phyloP scores from a whole-genome alignment of 1,284 basidiomycete species.

The Sanghuangporus baumii region DNA sequence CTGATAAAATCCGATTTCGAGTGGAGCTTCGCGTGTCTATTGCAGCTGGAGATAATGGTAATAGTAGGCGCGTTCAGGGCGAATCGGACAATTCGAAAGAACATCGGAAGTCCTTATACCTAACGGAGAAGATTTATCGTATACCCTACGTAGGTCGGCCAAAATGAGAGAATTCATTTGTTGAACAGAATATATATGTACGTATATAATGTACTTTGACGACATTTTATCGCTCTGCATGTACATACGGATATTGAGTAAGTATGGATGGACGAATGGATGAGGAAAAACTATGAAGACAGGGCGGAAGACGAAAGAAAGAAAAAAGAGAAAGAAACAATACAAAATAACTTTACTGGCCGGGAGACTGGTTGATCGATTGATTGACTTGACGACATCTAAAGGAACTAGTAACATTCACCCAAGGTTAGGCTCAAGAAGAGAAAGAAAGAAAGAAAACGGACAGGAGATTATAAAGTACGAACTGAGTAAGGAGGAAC shows the following conservation, averaged over 20 bases:
- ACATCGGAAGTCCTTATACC: background rate
- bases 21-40: background rate
- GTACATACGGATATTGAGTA: background rate
- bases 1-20: constrained; percentile 1
- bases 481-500: background rate
- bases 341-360: background rate
- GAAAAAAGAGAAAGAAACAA: background rate
- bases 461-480: background rate
- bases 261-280: background rate
- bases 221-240: background rate
- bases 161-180: too few species aligned
- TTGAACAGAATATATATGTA: too few species aligned
- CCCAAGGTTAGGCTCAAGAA: too few species aligned
- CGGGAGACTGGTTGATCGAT: background rate
- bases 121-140: background rate
- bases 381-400: background rate
- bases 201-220: too few species aligned
- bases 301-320: background rate
- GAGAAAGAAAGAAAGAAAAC: background rate
- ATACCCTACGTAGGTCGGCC: too few species aligned
- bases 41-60: background rate
- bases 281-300: background rate
- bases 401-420: background rate
- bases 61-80: background rate
- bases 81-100: constrained; percentile 1